Evolutionary conservation across 2,329 filamentous ascomycete genomes (phyloP).

Genomic region (Teratosphaeria zuluensis): DNA sequence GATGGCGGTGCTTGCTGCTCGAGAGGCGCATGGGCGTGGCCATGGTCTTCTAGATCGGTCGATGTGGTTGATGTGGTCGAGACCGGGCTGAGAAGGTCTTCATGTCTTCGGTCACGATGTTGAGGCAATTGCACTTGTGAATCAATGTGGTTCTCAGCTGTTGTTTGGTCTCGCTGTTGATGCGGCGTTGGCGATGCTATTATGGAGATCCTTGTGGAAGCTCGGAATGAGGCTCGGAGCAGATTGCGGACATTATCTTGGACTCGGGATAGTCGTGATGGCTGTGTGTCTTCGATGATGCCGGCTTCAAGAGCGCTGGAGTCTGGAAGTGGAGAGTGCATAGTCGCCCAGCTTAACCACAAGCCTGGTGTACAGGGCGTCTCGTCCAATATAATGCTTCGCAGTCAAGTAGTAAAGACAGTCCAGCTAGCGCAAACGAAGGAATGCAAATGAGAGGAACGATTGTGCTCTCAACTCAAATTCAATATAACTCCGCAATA

Average conservation of each 20-base stretch:
- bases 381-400: background rate
- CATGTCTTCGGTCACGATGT: background rate
- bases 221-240: slow-evolving; percentile 20
- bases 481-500: background rate
- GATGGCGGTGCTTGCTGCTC: background rate
- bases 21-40: background rate
- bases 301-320: slow-evolving; percentile 24
- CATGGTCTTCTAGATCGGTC: background rate
- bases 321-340: slow-evolving; percentile 22
- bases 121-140: slow-evolving; percentile 2
- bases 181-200: background rate
- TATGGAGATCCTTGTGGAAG: slow-evolving; percentile 4
- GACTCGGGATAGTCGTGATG: slow-evolving; percentile 20
- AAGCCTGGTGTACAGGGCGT: no score
- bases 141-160: slow-evolving; percentile 3
- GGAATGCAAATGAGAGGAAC: background rate
- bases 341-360: background rate
- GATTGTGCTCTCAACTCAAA: background rate
- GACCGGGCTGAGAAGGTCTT: slow-evolving; percentile 12
- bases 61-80: slow-evolving; percentile 6
- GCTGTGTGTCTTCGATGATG: slow-evolving; percentile 21
- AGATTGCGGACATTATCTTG: slow-evolving; percentile 26
- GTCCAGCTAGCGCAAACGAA: background rate
- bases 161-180: slow-evolving; percentile 1
- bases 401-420: background rate